Evolutionary conservation across 495 filamentous ascomycete genomes (phyloP), one percentile per base, ranked within the genome.

Genomic region (Cercophora newfieldiana): DNA sequence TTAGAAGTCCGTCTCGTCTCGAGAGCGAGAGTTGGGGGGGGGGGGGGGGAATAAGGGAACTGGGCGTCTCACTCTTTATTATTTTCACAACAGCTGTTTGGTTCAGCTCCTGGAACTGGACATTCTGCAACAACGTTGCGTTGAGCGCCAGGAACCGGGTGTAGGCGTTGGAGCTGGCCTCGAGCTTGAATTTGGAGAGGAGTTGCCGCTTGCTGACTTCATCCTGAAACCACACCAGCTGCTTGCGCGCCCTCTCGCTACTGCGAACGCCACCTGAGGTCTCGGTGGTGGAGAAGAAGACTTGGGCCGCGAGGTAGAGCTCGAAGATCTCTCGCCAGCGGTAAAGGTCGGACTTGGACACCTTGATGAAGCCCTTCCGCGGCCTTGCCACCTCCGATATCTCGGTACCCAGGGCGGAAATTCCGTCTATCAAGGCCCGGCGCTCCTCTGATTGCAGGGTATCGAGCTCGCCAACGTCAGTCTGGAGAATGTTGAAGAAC

Each of bases 51-150:
- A n/a, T n/a, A n/a, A n/a, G n/a, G n/a, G n/a, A n/a, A 28, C 26
- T 57, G 26, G 10, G n/a, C 54, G 18, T 73, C 82, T 68, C 73
- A 89, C 89, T 93, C 75, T 93, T 93, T 68, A 93, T 78, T 28
- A 93, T 93, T 75, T 93, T 93, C 21, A 73, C 79, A 70, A 91
- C 83, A 0, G 90, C 90, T 19, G 79, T 80, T 57, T 83, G 81
- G 67, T 93, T 93, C 47, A 92, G 85, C 68, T 90, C 89, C 65
- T 91, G 89, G 67, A 92, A 93, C 68, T 84, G 84, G 63, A 93
- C 80, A 56, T 88, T 86, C 44, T 83, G 83, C 47, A 93, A 74
- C 22, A 93, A 77, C 31, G 83, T 80, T 25, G 82, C 76, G 73
- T 93, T 93, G 66, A 92, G 79, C 19, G 77, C 67, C 51, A 92